These are phyloP conservation scores for Cytospora chrysosperma DNA, from an alignment of 2,329 filamentous ascomycete species.

Conservation along the genomic window DNA sequence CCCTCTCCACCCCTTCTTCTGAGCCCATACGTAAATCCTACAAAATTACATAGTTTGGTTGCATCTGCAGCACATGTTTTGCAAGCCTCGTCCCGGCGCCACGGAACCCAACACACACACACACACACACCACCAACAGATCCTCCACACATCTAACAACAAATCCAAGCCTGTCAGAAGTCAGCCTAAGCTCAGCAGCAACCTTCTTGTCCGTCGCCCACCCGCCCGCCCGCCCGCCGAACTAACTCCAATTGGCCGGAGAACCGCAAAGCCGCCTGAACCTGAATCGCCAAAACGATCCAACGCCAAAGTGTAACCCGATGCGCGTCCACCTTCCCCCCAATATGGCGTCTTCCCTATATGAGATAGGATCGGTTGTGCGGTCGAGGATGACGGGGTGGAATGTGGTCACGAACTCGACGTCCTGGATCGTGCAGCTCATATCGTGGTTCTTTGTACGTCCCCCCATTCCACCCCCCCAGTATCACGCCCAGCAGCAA, in stretches of 20 bases:
- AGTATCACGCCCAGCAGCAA: neutral
- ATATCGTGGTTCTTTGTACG: constrained; percentile 33
- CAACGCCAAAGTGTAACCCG: neutral
- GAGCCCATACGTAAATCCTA: neutral
- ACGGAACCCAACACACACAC: neutral
- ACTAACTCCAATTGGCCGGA: neutral
- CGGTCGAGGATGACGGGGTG: constrained; percentile 26
- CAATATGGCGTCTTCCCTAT: constrained; percentile 16
- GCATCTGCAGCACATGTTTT: neutral
- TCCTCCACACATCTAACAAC: neutral
- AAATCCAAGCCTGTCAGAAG: neutral
- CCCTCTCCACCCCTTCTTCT: neutral
- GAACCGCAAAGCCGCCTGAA: neutral
- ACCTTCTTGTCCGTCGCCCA: too few relatives aligned
- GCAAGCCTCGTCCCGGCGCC: neutral
- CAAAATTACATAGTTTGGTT: neutral
- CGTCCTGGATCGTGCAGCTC: constrained; percentile 26
- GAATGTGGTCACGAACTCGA: constrained; percentile 25
- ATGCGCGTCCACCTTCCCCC: constrained; percentile 15
- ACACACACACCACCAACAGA: neutral
- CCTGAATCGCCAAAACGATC: neutral
- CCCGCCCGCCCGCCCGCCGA: constrained; percentile 12
- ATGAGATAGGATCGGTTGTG: constrained; percentile 15
- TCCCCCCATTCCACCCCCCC: neutral
- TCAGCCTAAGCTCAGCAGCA: too few relatives aligned